phyloP scores from a whole-genome alignment of 2,329 filamentous ascomycete genomes.

The Chaetomiaceae sp. region DNA sequence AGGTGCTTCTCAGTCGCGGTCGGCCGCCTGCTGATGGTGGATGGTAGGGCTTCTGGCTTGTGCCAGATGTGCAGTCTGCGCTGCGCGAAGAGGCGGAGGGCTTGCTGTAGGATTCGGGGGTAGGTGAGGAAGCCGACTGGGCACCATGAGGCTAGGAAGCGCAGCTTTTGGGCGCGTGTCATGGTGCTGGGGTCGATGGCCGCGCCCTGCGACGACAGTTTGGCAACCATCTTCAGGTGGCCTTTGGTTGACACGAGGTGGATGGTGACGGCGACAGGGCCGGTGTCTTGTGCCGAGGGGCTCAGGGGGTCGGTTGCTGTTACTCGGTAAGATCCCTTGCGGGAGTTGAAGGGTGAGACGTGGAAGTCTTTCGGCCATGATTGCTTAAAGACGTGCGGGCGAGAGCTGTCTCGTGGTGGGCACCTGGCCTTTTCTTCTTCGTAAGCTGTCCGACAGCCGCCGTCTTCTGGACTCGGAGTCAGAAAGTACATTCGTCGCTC shows the following conservation, averaged over 20 bases:
- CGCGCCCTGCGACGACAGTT: constrained; percentile 49
- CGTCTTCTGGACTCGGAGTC: constrained; percentile 31
- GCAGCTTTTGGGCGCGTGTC: constrained; percentile 36
- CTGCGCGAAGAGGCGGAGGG: constrained; percentile 50
- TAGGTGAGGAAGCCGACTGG: constrained; percentile 64
- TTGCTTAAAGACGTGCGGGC: constrained; percentile 38
- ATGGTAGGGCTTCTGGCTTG: constrained; percentile 55
- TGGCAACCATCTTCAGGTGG: constrained; percentile 56
- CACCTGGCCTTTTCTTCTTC: neutral
- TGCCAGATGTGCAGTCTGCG: constrained; percentile 59
- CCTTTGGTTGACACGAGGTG: constrained; percentile 56
- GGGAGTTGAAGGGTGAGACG: constrained; percentile 69
- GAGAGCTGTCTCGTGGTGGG: neutral
- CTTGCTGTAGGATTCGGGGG: constrained; percentile 60
- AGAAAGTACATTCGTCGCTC: constrained; percentile 65
- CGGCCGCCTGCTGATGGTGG: constrained; percentile 51
- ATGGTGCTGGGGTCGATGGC: constrained; percentile 48
- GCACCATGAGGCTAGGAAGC: constrained; percentile 55
- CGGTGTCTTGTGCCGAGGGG: constrained; percentile 34
- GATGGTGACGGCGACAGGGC: constrained; percentile 52
- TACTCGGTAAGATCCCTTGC: constrained; percentile 51
- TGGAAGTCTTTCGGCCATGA: constrained; percentile 68
- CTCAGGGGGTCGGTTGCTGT: constrained; percentile 44
- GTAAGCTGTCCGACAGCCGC: constrained; percentile 3
- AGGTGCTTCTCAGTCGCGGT: constrained; percentile 44